A percentile compares a stretch with the other conserved stretches of the same genome.
phyloP scores from a whole-genome alignment of 306 rosid species.

The Prunus campanulata region DNA sequence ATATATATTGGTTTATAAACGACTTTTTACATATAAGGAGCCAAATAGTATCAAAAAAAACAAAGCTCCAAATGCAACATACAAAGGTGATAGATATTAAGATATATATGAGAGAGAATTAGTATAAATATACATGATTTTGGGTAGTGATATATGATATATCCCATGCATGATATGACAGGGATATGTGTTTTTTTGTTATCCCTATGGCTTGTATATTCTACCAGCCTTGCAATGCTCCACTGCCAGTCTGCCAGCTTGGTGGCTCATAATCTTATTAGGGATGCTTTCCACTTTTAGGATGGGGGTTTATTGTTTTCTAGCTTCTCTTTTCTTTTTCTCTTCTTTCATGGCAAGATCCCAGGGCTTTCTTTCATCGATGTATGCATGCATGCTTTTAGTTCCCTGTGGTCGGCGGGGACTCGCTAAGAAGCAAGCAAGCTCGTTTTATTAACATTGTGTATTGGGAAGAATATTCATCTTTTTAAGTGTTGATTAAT shows the following conservation, averaged over 20 bases:
- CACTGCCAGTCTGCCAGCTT: slow-evolving; percentile 55
- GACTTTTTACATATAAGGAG: no score
- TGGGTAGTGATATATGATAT: neutral
- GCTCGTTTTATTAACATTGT: neutral
- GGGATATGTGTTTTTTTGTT: slow-evolving; percentile 32
- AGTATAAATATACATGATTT: slow-evolving; percentile 4
- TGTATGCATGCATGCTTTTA: slow-evolving; percentile 22
- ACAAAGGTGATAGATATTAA: slow-evolving; percentile 7
- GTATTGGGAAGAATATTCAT: neutral
- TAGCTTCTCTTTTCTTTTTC: neutral
- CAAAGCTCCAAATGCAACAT: slow-evolving; percentile 38
- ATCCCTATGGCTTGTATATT: slow-evolving; percentile 31
- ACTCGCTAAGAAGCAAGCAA: slow-evolving; percentile 13
- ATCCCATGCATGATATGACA: slow-evolving; percentile 47
- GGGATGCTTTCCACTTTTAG: slow-evolving; percentile 40
- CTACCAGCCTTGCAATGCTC: slow-evolving; percentile 69
- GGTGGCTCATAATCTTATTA: slow-evolving; percentile 9
- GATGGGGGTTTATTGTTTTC: slow-evolving; percentile 27
- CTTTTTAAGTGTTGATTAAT: neutral
- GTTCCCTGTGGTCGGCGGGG: slow-evolving; percentile 24
- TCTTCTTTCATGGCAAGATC: slow-evolving; percentile 17
- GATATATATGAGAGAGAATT: neutral
- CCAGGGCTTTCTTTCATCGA: slow-evolving; percentile 19
- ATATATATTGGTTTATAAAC: no score
- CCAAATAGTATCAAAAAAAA: neutral